Percentiles rank a stretch among this genome's conserved stretches.
Conservation (phyloP, 306 rosid species). For the Prunus dulcis region DNA sequence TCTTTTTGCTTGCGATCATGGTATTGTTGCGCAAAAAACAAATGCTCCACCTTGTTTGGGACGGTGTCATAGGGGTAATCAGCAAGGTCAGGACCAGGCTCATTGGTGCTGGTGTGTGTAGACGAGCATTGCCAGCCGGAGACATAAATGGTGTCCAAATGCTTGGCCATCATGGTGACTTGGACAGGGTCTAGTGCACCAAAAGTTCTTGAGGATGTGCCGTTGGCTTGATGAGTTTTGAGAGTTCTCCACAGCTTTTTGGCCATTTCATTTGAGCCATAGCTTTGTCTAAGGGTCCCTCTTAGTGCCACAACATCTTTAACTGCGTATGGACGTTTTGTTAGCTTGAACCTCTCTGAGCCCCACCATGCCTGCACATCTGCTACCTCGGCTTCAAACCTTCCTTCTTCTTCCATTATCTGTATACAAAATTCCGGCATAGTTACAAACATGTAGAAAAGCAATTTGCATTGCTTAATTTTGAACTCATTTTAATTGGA, state of each 20-base stretch:
- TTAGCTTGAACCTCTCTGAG: slow-evolving; percentile 75
- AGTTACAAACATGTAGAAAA: not conserved
- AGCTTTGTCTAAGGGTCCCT: slow-evolving; percentile 73
- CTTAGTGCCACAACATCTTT: slow-evolving; percentile 80
- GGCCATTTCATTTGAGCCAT: slow-evolving; percentile 75
- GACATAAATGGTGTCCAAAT: slow-evolving; percentile 85
- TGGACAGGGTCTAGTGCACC: slow-evolving; percentile 98
- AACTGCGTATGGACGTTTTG: slow-evolving; percentile 68
- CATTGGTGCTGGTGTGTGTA: slow-evolving; percentile 87
- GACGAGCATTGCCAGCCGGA: slow-evolving; percentile 99
- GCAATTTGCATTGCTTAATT: not conserved
- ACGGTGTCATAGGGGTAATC: slow-evolving; percentile 98
- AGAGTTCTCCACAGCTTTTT: slow-evolving; percentile 86
- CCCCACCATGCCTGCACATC: slow-evolving; percentile 97
- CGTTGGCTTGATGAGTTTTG: slow-evolving; percentile 80
- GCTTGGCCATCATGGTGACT: slow-evolving; percentile 91
- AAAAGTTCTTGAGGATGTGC: slow-evolving; percentile 87
- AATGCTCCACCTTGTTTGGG: slow-evolving; percentile 94
- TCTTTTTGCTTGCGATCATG: slow-evolving; percentile 91
- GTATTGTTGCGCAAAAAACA: slow-evolving; percentile 87
- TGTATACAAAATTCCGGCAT: slow-evolving; percentile 15
- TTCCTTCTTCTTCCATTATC: slow-evolving; percentile 91
- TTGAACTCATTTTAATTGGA: not conserved
- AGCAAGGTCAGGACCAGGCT: slow-evolving; percentile 97
- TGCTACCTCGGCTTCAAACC: slow-evolving; percentile 79